phyloP scores from a whole-genome alignment of 495 filamentous ascomycete genomes.

The Xylaria acuta region DNA sequence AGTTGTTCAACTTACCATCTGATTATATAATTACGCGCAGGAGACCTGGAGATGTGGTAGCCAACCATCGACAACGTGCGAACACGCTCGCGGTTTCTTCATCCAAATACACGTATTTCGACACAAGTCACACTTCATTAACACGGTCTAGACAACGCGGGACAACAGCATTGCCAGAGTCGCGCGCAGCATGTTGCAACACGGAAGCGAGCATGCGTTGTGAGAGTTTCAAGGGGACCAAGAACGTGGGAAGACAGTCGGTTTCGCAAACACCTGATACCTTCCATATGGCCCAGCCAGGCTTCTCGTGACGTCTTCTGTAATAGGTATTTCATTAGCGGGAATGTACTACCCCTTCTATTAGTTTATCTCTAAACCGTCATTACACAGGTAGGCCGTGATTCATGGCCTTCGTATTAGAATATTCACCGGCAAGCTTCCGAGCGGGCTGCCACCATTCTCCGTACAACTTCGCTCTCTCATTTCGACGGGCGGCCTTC shows the following conservation, averaged over 20 bases:
- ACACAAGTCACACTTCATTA: background rate
- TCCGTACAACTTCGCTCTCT: constrained; percentile 10
- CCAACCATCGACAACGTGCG: constrained; percentile 13
- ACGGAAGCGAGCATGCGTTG: background rate
- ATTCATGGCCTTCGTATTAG: background rate
- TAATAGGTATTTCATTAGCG: constrained; percentile 18
- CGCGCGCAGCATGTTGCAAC: background rate
- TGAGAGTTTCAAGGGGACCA: background rate
- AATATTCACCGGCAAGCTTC: background rate
- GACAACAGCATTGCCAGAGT: constrained; percentile 7
- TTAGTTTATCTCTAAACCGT: background rate
- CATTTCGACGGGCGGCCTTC: constrained; percentile 3
- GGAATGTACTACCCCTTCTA: background rate
- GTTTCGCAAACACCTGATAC: background rate
- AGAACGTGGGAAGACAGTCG: background rate
- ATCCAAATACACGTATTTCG: background rate
- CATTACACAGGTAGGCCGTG: background rate
- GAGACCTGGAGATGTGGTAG: background rate
- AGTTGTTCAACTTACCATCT: background rate
- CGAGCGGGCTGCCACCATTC: background rate
- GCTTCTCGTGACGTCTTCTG: background rate
- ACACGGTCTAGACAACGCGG: background rate
- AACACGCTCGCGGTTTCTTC: background rate
- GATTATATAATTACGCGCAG: constrained; percentile 10
- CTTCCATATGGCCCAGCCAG: no score